Conservation (phyloP, 2,329 filamentous ascomycete genomes). For the Ilyonectria destructans region DNA sequence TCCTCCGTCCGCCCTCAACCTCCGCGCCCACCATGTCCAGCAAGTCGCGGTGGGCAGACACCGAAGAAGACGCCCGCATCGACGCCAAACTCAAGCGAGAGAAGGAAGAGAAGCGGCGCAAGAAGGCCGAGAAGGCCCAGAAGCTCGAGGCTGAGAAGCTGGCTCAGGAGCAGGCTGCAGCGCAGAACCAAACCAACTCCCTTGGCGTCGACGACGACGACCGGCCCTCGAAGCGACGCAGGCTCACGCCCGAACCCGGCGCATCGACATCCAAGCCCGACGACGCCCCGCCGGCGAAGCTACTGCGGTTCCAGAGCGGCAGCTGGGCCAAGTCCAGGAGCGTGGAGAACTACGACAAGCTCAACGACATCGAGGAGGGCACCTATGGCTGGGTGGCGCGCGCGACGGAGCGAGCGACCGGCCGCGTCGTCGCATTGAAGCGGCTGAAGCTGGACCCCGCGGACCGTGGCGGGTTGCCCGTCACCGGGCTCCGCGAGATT, state of each 20-base stretch:
- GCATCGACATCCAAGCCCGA: constrained; percentile 40
- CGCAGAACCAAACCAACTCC: constrained; percentile 18
- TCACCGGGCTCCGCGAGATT: constrained; percentile 94
- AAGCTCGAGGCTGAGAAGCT: constrained; percentile 68
- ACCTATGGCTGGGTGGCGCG: constrained; percentile 96
- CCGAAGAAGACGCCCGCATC: constrained; percentile 84
- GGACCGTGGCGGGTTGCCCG: constrained; percentile 84
- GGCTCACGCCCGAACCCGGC: constrained; percentile 65
- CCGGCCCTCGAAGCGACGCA: constrained; percentile 75
- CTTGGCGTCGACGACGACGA: constrained; percentile 47
- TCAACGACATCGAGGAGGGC: constrained; percentile 98
- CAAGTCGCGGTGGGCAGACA: constrained; percentile 90
- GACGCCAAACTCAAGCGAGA: constrained; percentile 82
- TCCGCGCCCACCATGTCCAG: constrained; percentile 66
- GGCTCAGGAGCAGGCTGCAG: constrained; percentile 55
- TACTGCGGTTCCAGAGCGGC: constrained; percentile 81
- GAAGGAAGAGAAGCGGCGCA: constrained; percentile 90
- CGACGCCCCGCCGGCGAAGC: constrained; percentile 59
- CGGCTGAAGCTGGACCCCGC: constrained; percentile 89
- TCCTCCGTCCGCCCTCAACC: neutral
- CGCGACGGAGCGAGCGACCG: constrained; percentile 81
- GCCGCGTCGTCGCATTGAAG: constrained; percentile 91
- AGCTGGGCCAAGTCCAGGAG: constrained; percentile 81
- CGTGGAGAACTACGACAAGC: constrained; percentile 89
- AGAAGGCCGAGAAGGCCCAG: constrained; percentile 86